These are phyloP conservation scores for Hippophae rhamnoides DNA, from an alignment of 306 rosid genomes.

Conservation along the genomic window DNA sequence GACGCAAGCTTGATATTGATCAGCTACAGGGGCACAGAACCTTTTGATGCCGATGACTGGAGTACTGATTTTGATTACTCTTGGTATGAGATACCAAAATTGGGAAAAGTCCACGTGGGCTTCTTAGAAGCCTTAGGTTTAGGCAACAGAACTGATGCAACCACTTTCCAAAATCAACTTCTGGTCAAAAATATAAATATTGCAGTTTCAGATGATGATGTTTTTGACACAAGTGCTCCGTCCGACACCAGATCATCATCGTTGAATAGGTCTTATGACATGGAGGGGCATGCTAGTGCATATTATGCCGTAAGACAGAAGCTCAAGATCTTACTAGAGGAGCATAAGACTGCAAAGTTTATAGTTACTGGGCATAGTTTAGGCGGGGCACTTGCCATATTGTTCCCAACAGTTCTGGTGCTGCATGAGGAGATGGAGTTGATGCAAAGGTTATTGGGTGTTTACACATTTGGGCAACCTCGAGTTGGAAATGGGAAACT, in stretches of 20 bases:
- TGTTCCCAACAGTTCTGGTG: constrained; percentile 8
- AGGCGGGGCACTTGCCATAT: constrained; percentile 17
- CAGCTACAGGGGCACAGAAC: constrained; percentile 65
- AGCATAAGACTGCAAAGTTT: constrained; percentile 5
- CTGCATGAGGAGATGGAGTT: constrained; percentile 49
- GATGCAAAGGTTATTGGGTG: constrained; percentile 51
- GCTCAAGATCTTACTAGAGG: not conserved
- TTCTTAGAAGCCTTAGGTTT: constrained; percentile 71
- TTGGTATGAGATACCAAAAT: constrained; percentile 40
- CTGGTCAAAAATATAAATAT: too few species aligned
- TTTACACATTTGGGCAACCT: constrained; percentile 82
- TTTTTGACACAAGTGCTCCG: not conserved
- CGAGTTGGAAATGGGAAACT: constrained; percentile 54
- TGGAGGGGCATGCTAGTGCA: constrained; percentile 23
- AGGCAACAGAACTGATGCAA: constrained; percentile 44
- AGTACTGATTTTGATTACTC: constrained; percentile 66
- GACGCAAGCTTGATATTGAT: constrained; percentile 37
- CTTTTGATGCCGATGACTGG: constrained; percentile 65
- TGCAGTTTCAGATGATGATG: constrained; percentile 4
- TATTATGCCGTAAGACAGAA: constrained; percentile 29
- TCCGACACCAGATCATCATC: too few species aligned
- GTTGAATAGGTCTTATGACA: not conserved
- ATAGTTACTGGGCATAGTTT: constrained; percentile 14
- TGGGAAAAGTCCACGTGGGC: constrained; percentile 61
- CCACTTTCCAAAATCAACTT: constrained; percentile 11